phyloP scores from a whole-genome alignment of 108 stramenopile genomes.

The Cyclotella sp. region DNA sequence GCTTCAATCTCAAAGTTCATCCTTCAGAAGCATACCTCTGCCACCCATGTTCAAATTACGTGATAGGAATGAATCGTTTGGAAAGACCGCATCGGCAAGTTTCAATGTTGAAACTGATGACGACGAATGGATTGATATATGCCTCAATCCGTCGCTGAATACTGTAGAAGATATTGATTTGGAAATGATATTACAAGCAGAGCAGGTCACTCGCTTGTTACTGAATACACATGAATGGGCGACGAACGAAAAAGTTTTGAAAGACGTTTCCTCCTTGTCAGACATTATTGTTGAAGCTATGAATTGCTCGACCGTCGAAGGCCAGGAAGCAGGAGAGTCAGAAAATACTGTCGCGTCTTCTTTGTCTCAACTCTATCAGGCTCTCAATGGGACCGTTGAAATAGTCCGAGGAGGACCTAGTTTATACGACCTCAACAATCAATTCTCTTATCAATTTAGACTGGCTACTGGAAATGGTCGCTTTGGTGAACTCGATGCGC shows the following conservation, averaged over 20 bases:
- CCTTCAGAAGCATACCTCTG: constrained; percentile 10
- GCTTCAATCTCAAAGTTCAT: constrained; percentile 23
- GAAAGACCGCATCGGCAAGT: not conserved
- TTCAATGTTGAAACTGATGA: constrained; percentile 59
- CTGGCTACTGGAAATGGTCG: constrained; percentile 46
- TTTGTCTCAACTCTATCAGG: constrained; percentile 19
- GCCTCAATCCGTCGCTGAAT: constrained; percentile 30
- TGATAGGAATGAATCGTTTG: constrained; percentile 11
- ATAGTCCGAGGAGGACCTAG: constrained; percentile 49
- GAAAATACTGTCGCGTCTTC: not conserved
- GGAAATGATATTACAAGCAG: constrained; percentile 77
- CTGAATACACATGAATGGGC: constrained; percentile 66
- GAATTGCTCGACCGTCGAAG: constrained; percentile 30
- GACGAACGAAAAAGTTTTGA: constrained; percentile 14
- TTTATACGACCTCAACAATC: constrained; percentile 22
- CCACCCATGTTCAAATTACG: constrained; percentile 72
- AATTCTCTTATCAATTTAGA: constrained; percentile 59
- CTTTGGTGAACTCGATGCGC: constrained; percentile 59
- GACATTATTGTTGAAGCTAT: constrained; percentile 42
- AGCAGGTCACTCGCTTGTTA: constrained; percentile 65
- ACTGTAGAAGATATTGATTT: constrained; percentile 50
- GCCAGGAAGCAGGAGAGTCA: not conserved
- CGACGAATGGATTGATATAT: constrained; percentile 74
- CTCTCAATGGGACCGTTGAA: constrained; percentile 52
- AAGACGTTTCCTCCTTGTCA: constrained; percentile 50